Base-by-base conservation (phyloP, 1,139 yeast species). In the Geotrichum phurueaensis region DNA sequence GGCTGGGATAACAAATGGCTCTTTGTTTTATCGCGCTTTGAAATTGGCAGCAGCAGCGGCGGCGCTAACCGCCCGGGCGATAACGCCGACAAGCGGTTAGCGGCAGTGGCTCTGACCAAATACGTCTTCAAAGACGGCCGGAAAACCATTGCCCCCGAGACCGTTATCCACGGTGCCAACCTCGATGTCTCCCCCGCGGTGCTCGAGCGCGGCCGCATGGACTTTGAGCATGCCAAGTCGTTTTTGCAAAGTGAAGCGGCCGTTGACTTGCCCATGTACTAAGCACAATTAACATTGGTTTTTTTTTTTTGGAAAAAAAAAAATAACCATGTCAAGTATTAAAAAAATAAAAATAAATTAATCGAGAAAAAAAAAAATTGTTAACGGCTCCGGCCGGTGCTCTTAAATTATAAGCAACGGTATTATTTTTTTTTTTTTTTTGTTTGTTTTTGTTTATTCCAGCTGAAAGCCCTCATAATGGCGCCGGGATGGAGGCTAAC, bases 1-100 rank as follows among this genome's bases (percentile, higher is more conserved):
- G 89, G 96, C 10, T 91, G 97, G 97, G 95, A 89, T 73, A 77
- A 81, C 47, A 91, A 91, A 73, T 90, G 97, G 97, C 69, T 92
- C 18, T 90, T 84, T 71, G 82, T 89, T 18, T 67, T 88, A 55
- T 83, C 89, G 39, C 80, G 83, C 67, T 88, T 89, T 68, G 80
- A 80, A 56, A 18, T 27, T 6, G 22, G 13, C 1, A 43, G 51
- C 18, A 15, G 13, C 25, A 33, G 15, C 15, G 20, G n/a, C n/a
- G n/a, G n/a, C n/a, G n/a, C n/a, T n/a, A n/a, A n/a, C n/a, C n/a
- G n/a, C n/a, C n/a, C n/a, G n/a, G n/a, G n/a, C 9, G 20, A 47
- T 12, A 53, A 48, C 5, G 18, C 50, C 15, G 13, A 31, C 2
- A 20, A n/a, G 25, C 79, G 76, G 7, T 68, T 83, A 23, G 80